Evolutionary conservation across 2,329 filamentous ascomycete genomes (phyloP).

Genomic region (Tolypocladium guangdongense): DNA sequence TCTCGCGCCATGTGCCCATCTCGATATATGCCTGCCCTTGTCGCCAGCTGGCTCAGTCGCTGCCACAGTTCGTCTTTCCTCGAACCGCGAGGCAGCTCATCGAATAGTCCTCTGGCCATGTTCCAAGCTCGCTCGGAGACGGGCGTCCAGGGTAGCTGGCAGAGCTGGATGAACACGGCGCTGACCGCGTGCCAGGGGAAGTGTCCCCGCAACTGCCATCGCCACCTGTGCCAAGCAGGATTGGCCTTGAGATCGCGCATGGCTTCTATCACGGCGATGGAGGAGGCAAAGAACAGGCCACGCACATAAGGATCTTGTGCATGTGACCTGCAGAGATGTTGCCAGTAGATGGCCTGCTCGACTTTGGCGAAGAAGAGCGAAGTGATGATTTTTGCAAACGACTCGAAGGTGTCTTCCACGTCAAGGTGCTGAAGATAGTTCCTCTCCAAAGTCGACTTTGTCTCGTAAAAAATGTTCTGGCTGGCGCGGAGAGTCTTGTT

Average conservation of each 20-base stretch:
- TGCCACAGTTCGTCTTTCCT: constrained; percentile 8
- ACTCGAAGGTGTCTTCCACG: constrained; percentile 3
- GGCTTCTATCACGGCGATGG: constrained; percentile 9
- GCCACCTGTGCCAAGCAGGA: constrained; percentile 13
- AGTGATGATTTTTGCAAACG: constrained; percentile 10
- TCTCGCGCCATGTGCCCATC: background rate
- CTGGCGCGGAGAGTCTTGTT: constrained; percentile 3
- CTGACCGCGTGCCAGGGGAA: constrained; percentile 16
- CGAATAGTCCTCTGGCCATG: constrained; percentile 3
- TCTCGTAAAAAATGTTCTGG: constrained; percentile 4
- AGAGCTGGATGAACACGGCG: constrained; percentile 11
- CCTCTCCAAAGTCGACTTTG: constrained; percentile 5
- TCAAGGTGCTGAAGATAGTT: constrained; percentile 6
- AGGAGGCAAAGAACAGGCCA: constrained; percentile 3
- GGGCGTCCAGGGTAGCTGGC: constrained; percentile 9
- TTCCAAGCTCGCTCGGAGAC: constrained; percentile 13
- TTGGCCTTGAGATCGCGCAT: constrained; percentile 11
- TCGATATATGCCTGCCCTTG: background rate
- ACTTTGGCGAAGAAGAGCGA: constrained; percentile 16
- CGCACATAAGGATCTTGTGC: constrained; percentile 1
- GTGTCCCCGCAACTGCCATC: constrained; percentile 17
- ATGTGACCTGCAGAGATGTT: background rate
- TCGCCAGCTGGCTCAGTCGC: constrained; percentile 5
- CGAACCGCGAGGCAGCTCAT: constrained; percentile 1
- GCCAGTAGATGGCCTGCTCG: constrained; percentile 10